Base-by-base conservation (phyloP, 2,329 filamentous ascomycete species). In the Ilyonectria mors-panacis region DNA sequence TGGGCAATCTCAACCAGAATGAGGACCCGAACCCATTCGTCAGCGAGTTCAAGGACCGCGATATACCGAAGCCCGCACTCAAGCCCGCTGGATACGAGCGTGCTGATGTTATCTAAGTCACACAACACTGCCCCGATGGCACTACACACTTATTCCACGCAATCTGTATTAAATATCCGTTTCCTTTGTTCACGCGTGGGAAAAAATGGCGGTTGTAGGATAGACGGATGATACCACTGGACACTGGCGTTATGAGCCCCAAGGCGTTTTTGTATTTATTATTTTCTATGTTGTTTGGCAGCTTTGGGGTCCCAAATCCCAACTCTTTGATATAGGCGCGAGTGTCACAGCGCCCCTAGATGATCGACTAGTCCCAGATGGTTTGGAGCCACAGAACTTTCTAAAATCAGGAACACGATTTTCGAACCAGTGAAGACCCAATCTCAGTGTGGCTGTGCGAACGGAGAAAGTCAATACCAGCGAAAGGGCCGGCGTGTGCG, bases 21-120 rank as follows among this genome's bases (percentile, higher is more conserved):
- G 86, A 91, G 37, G 96, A 99, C 77, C 95, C 95, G 2, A 99
- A 99, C 77, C 96, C 96, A 2, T 99, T 96, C 77, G 92, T 94
- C 51, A 93, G 91, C 80, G 87, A 91, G 74, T 98, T 95, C 84
- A 94, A 93, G 81, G 89, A 94, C 69, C 84, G 85, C 15, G 83
- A 83, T 6, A 85, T 85, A 69, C 94, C 95, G 72, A 93, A 92
- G 4, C 88, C 89, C 1, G 87, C 90, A 53, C 74, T 86, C 30
- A 88, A 90, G 78, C 86, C 92, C 0, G 85, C 85, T 1, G 96
- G 96, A 1, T 99, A 93, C 88, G 94, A 98, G 78, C 86, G 95
- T 30, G 82, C 90, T 2, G 95, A 99, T 59, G 90, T 97, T 42
- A 89, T 96, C n/a, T 88, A 76, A 76, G 57, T 30, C 19, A 12